phyloP scores from a whole-genome alignment of 129 eudicot species.

The Flaveria bidentis region DNA sequence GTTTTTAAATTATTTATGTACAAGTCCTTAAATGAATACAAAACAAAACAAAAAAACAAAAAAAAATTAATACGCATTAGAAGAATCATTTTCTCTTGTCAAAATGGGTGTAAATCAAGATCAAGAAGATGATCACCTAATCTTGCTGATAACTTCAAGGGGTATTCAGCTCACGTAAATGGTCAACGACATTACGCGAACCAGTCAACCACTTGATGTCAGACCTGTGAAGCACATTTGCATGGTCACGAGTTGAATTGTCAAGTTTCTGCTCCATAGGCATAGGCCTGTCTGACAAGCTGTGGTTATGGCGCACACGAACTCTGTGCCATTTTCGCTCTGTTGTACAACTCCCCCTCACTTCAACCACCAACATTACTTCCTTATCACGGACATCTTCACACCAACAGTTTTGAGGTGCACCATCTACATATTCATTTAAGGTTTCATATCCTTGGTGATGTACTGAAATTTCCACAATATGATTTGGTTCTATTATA shows the following conservation, averaged over 20 bases:
- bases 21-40: conserved; percentile 4
- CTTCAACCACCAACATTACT: conserved; percentile 64
- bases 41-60: background rate
- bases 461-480: conserved; percentile 69
- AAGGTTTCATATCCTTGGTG: conserved; percentile 73
- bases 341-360: conserved; percentile 61
- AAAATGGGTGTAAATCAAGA: conserved; percentile 28
- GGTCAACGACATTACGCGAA: conserved; percentile 72
- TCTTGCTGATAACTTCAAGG: conserved; percentile 41
- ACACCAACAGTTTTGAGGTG: conserved; percentile 80
- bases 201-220: conserved; percentile 57
- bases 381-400: conserved; percentile 93
- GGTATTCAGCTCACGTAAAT: conserved; percentile 53
- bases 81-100: conserved; percentile 33
- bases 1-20: conserved; percentile 18
- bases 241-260: conserved; percentile 32
- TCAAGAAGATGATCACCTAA: conserved; percentile 17
- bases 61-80: background rate
- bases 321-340: conserved; percentile 59
- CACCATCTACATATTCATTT: conserved; percentile 80
- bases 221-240: conserved; percentile 72
- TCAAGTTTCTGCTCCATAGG: conserved; percentile 44
- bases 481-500: conserved; percentile 68
- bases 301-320: conserved; percentile 72
- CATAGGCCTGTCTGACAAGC: conserved; percentile 48